A percentile compares a stretch with the other conserved stretches of the same genome.
Evolutionary conservation across 306 rosid genomes (phyloP).

Genomic region (Dicorynia guianensis): DNA sequence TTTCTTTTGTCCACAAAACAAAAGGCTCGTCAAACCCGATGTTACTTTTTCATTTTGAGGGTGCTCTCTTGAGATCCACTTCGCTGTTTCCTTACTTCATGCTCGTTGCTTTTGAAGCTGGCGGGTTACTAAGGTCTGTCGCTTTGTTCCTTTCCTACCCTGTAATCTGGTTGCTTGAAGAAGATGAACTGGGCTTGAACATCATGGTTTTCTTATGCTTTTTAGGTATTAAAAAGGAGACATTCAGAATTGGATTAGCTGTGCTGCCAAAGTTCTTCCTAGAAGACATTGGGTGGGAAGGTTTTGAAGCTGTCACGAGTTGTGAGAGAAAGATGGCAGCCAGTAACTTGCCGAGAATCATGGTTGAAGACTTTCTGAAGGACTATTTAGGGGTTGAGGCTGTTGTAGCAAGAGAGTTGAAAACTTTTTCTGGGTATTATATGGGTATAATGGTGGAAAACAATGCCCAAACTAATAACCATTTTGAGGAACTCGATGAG

Average conservation of each 20-base stretch:
- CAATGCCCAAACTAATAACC: neutral
- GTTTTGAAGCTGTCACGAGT: conserved; percentile 60
- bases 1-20: conserved; percentile 27
- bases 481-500: conserved; percentile 32
- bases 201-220: conserved; percentile 70
- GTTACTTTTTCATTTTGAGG: conserved; percentile 61
- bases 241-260: conserved; percentile 57
- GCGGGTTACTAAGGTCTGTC: conserved; percentile 61
- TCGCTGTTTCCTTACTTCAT: conserved; percentile 75
- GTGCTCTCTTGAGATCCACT: conserved; percentile 52
- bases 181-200: conserved; percentile 53
- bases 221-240: conserved; percentile 56
- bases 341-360: conserved; percentile 64
- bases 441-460: conserved; percentile 61
- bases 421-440: conserved; percentile 60
- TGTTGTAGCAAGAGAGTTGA: conserved; percentile 66
- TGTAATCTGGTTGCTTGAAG: conserved; percentile 59
- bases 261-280: conserved; percentile 75
- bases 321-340: conserved; percentile 56
- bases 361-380: conserved; percentile 70
- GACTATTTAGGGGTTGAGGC: conserved; percentile 64
- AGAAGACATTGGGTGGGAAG: conserved; percentile 66
- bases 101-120: conserved; percentile 82
- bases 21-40: conserved; percentile 38
- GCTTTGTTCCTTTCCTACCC: conserved; percentile 63